Percentiles rank a stretch among this genome's conserved stretches.
These are phyloP conservation scores for Chimonanthus salicifolius DNA, from an alignment of 164 flowering plant genomes.

Conservation along the genomic window DNA sequence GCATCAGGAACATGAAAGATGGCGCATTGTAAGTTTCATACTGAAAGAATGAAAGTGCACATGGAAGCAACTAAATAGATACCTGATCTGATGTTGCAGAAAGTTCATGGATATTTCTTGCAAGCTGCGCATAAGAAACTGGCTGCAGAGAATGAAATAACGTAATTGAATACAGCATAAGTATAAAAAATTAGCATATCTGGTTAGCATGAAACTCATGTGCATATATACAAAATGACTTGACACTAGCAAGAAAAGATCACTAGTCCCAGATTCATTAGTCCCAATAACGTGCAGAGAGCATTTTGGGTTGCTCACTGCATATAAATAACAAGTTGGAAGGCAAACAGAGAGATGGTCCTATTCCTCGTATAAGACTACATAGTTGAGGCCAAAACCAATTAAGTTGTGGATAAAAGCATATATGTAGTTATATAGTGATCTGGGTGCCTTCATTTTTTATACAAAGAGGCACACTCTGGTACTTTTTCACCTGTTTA, in stretches of 20 bases:
- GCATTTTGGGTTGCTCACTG: too few species aligned
- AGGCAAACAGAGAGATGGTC: too few species aligned
- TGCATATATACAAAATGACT: not conserved
- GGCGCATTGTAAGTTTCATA: not conserved
- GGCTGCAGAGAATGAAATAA: slow-evolving; percentile 42
- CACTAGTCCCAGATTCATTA: not conserved
- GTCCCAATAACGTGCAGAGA: too few species aligned
- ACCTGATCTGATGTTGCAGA: slow-evolving; percentile 97
- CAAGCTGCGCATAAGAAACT: slow-evolving; percentile 90
- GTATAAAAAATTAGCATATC: not conserved
- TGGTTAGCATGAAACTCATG: not conserved
- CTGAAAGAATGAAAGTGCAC: not conserved
- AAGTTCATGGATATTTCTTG: slow-evolving; percentile 91
- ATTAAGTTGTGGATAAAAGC: too few species aligned
- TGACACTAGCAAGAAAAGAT: not conserved
- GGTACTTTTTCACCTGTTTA: too few species aligned
- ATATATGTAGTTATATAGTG: too few species aligned
- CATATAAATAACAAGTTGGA: too few species aligned
- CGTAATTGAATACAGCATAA: not conserved
- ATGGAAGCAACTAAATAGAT: not conserved
- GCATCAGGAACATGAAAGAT: slow-evolving; percentile 2
- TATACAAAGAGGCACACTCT: too few species aligned
- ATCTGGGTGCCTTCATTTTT: too few species aligned
- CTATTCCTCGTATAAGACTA: too few species aligned
- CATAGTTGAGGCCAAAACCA: too few species aligned